Evolutionary conservation across 495 filamentous ascomycete genomes (phyloP).

Genomic region (Monascus purpureus): DNA sequence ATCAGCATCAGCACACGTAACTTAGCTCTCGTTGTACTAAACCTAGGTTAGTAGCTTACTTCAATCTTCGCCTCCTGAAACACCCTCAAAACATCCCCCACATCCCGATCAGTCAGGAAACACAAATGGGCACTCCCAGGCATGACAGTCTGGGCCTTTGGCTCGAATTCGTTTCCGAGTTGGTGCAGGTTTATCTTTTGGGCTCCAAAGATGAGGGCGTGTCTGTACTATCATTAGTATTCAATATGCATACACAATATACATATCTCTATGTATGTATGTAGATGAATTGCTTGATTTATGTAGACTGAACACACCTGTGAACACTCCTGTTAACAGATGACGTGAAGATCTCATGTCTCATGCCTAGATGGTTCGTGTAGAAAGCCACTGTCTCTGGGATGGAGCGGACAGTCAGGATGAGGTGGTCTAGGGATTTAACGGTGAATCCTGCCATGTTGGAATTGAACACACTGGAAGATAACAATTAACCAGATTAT

Average conservation of each 20-base stretch:
- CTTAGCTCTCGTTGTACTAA: too few species aligned
- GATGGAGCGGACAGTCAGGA: slow-evolving; percentile 35
- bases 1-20: too few species aligned
- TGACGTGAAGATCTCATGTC: slow-evolving; percentile 28
- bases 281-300: too few species aligned
- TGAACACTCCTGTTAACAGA: slow-evolving; percentile 15
- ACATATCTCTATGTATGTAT: too few species aligned
- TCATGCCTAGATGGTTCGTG: slow-evolving; percentile 35
- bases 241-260: background rate
- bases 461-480: too few species aligned
- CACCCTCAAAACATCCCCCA: slow-evolving; percentile 21
- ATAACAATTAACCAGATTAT: too few species aligned
- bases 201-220: slow-evolving; percentile 34
- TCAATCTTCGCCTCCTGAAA: slow-evolving; percentile 24
- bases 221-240: slow-evolving; percentile 11
- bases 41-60: slow-evolving; percentile 4
- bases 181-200: slow-evolving; percentile 45
- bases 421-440: slow-evolving; percentile 37
- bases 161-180: slow-evolving; percentile 38
- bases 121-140: slow-evolving; percentile 40
- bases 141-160: slow-evolving; percentile 31
- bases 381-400: slow-evolving; percentile 33
- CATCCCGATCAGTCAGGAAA: slow-evolving; percentile 32
- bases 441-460: slow-evolving; percentile 20
- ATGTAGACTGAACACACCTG: slow-evolving; percentile 13